Percentiles rank a stretch among this genome's conserved stretches.
Conservation (phyloP, 169 alveolate genomes). For the Perkinsus marinus region DNA sequence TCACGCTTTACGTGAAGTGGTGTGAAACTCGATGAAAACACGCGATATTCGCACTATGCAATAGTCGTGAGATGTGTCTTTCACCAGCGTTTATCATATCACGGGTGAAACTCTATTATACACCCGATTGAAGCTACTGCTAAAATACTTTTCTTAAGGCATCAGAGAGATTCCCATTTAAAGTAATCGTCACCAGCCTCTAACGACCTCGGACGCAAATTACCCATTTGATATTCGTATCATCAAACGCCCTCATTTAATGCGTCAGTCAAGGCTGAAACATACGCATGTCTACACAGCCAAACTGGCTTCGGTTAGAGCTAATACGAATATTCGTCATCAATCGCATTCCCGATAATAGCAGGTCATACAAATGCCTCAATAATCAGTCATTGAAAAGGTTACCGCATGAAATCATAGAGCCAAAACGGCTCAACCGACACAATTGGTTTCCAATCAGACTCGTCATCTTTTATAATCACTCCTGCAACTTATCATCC, state of each 20-base stretch:
- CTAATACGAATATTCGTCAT: background rate
- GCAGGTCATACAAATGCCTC: conserved; percentile 1
- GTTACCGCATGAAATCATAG: background rate
- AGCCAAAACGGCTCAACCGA: conserved; percentile 25
- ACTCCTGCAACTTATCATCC: conserved; percentile 19
- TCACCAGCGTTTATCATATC: too few relatives aligned
- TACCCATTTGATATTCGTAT: background rate
- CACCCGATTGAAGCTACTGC: too few relatives aligned
- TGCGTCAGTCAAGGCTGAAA: background rate
- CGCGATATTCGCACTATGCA: too few relatives aligned
- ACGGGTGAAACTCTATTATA: too few relatives aligned
- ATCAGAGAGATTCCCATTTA: background rate
- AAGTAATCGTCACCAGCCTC: background rate
- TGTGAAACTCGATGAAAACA: too few relatives aligned
- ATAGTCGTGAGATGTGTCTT: too few relatives aligned
- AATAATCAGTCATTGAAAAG: background rate
- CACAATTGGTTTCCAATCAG: conserved; percentile 11
- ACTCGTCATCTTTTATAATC: conserved; percentile 15
- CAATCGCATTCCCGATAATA: background rate
- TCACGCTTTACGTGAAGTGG: too few relatives aligned
- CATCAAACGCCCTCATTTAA: background rate
- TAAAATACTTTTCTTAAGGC: too few relatives aligned
- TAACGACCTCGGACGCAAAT: background rate
- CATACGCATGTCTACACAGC: background rate
- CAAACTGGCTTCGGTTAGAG: background rate